Evolutionary conservation across 805 yeast species (phyloP).

Genomic region (Cyberlindnera euphorbiae): DNA sequence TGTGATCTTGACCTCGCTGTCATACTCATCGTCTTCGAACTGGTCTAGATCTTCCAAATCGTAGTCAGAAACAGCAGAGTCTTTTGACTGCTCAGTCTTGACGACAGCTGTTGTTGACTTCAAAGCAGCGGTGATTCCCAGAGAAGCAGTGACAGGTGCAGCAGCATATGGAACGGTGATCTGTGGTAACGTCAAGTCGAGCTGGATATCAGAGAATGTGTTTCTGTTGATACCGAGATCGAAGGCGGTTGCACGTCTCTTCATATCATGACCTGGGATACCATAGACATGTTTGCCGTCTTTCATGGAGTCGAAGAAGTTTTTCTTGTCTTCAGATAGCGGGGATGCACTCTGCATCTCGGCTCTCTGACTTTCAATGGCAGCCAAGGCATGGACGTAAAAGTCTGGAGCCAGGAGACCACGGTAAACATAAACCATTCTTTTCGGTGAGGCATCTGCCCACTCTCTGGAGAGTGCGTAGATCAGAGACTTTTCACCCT

Average conservation of each 20-base stretch:
- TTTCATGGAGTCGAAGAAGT: slow-evolving; percentile 20
- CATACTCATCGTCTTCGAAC: slow-evolving; percentile 32
- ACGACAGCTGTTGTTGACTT: slow-evolving; percentile 7
- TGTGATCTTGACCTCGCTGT: slow-evolving; percentile 36
- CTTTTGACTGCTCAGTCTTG: slow-evolving; percentile 1
- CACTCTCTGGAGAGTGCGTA: slow-evolving; percentile 82
- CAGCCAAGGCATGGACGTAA: slow-evolving; percentile 62
- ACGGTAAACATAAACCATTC: slow-evolving; percentile 85
- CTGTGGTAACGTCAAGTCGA: slow-evolving; percentile 37
- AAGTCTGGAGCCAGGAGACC: slow-evolving; percentile 75
- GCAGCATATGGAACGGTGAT: slow-evolving; percentile 61
- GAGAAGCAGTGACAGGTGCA: slow-evolving; percentile 74
- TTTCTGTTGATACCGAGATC: slow-evolving; percentile 43
- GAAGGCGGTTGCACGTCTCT: slow-evolving; percentile 49
- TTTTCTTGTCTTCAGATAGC: slow-evolving; percentile 20
- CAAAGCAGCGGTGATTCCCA: slow-evolving; percentile 29
- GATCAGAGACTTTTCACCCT: slow-evolving; percentile 67
- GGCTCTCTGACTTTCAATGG: slow-evolving; percentile 48
- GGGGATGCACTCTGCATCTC: slow-evolving; percentile 15
- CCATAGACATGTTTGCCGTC: slow-evolving; percentile 9
- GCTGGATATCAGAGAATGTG: slow-evolving; percentile 31
- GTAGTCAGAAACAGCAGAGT: slow-evolving; percentile 32
- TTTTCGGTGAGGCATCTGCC: slow-evolving; percentile 86
- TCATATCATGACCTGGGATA: slow-evolving; percentile 22
- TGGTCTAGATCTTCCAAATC: slow-evolving; percentile 43